Evolutionary conservation across 179 eudicot species (phyloP).

Genomic region (Drosera spatulata): DNA sequence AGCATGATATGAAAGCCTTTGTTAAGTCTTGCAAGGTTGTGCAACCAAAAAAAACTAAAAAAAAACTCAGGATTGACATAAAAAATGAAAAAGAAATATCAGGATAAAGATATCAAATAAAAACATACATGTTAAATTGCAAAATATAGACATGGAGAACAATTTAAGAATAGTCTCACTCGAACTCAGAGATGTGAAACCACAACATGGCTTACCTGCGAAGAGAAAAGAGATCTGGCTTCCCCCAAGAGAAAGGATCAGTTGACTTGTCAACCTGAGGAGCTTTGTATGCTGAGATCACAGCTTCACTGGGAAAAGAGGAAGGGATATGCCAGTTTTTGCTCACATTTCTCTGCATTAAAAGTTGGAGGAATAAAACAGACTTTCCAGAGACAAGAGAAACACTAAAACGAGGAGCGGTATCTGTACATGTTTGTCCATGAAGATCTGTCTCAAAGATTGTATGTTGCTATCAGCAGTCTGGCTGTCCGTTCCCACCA

Average conservation of each 20-base stretch:
- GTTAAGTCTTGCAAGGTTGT: no score
- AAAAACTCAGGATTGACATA: no score
- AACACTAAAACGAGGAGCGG: slow-evolving; percentile 1
- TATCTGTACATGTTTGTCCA: slow-evolving; percentile 78
- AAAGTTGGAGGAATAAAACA: slow-evolving; percentile 4
- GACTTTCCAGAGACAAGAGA: slow-evolving; percentile 2
- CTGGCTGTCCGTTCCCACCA: slow-evolving; percentile 10
- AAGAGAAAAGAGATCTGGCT: slow-evolving; percentile 80
- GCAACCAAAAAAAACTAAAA: no score
- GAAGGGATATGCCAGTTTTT: slow-evolving; percentile 95
- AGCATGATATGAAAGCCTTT: no score
- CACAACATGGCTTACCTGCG: slow-evolving; percentile 47
- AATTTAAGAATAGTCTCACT: no score
- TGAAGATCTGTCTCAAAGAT: slow-evolving; percentile 45
- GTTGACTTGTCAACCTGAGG: slow-evolving; percentile 97
- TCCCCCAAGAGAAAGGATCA: slow-evolving; percentile 93
- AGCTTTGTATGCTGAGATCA: slow-evolving; percentile 65
- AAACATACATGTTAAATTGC: no score
- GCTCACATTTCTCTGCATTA: slow-evolving; percentile 87
- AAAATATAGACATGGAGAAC: no score
- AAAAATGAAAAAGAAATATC: no score
- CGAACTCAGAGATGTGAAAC: neutral
- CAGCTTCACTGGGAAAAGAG: slow-evolving; percentile 80
- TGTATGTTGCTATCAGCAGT: slow-evolving; percentile 15
- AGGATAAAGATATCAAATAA: no score